Base-by-base conservation (phyloP, 2,329 filamentous ascomycete genomes). In the Ophiocordyceps robertsii region DNA sequence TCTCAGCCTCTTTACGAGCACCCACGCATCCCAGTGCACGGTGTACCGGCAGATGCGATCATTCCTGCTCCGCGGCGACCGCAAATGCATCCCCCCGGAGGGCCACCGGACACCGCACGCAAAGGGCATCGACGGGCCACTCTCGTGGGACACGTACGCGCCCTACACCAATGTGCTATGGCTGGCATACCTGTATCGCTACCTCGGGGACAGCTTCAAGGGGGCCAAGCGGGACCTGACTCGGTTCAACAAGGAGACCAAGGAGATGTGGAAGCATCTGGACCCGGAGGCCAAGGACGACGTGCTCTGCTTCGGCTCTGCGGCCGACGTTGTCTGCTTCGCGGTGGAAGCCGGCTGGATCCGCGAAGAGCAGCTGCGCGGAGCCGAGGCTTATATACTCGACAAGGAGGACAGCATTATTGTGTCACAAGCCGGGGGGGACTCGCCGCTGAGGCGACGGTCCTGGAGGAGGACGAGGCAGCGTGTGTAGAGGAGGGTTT, bases 111-210 rank as follows among this genome's bases (percentile, higher is more conserved):
- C 54, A 4, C 65, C 72, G 0, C 74, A 75, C 49, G 63, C 66
- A 29, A 48, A 54, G 14, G 67, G 66, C 1, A 52, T 68, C 31
- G 61, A 69, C 43, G 70, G 68, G 1, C 56, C 69, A 4, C 62
- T 78, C 11, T 68, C 65, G 2, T 82, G 77, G 77, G 56, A 63
- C 6, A 64, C 59, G 1, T 70, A 73, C 48, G 66, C 66, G 27
- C 75, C 77, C 1, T 81, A 80, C 55, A 79, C 73, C 5, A 82
- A 82, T 47, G 74, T 80, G 2, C 60, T 82, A 16, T 82, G 77
- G 77, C 64, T 82, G 36, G 72, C 74, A 3, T 81, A 80, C 47
- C 60, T 79, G 6, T 78, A 78, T 50, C 60, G 65, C 31, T 78
- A 77, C 55, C 56, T 78, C 43, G 51, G 62, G 3, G 49, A 47